A percentile compares a stretch with the other conserved stretches of the same genome.
These are phyloP conservation scores for Fusarium euwallaceae DNA, from an alignment of 2,329 filamentous ascomycete species.

Conservation along the genomic window DNA sequence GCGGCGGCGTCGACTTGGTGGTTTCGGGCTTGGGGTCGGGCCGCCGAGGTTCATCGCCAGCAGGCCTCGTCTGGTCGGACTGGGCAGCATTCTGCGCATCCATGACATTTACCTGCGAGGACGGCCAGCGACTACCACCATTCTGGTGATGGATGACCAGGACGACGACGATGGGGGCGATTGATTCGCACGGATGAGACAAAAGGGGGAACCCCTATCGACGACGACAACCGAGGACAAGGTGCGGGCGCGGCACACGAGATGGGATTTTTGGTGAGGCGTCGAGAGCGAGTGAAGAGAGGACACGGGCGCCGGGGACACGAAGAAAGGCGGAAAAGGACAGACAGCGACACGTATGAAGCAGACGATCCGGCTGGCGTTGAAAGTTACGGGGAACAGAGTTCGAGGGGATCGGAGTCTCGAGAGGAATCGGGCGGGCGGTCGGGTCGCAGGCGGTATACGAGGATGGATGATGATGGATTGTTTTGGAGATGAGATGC, in stretches of 20 bases:
- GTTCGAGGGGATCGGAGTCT: constrained; percentile 22
- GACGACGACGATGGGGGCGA: constrained; percentile 40
- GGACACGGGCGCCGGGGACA: constrained; percentile 27
- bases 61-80: constrained; percentile 71
- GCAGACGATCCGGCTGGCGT: constrained; percentile 9
- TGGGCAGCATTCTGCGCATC: constrained; percentile 77
- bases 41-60: constrained; percentile 65
- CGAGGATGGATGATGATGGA: constrained; percentile 32
- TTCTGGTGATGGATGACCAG: constrained; percentile 60
- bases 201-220: constrained; percentile 32
- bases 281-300: constrained; percentile 2
- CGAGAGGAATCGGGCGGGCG: constrained; percentile 11
- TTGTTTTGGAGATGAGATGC: constrained; percentile 34
- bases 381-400: constrained; percentile 21
- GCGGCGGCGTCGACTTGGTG: constrained; percentile 41
- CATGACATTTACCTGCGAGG: constrained; percentile 73
- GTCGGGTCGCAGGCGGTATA: constrained; percentile 26
- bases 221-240: constrained; percentile 18
- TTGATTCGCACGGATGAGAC: constrained; percentile 43
- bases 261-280: constrained; percentile 21
- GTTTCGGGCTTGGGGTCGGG: constrained; percentile 45
- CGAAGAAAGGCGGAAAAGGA: constrained; percentile 3
- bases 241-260: constrained; percentile 29
- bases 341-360: constrained; percentile 18
- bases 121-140: constrained; percentile 67